These are phyloP conservation scores for Graphilbum ipis-grandicollis DNA, from an alignment of 2,329 filamentous ascomycete genomes.

Conservation along the genomic window DNA sequence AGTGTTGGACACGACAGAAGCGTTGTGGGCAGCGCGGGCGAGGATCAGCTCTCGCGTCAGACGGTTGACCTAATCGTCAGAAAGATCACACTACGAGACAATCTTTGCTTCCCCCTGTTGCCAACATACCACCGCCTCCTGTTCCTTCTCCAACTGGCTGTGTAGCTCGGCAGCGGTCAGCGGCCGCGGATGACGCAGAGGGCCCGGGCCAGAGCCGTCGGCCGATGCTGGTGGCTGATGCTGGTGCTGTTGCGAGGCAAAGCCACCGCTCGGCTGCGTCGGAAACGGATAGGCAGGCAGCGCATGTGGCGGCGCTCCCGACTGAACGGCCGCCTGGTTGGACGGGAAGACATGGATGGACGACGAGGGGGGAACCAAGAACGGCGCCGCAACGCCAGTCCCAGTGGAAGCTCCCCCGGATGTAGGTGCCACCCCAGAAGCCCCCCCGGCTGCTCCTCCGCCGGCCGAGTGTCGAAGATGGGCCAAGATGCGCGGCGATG, in stretches of 20 bases:
- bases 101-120: no score
- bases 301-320: constrained; percentile 17
- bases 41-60: constrained; percentile 75
- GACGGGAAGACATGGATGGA: constrained; percentile 40
- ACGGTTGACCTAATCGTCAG: constrained; percentile 64
- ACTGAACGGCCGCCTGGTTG: constrained; percentile 29
- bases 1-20: constrained; percentile 47
- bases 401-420: no score
- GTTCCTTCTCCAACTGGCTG: constrained; percentile 80
- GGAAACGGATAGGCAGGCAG: constrained; percentile 16
- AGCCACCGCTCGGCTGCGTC: constrained; percentile 7
- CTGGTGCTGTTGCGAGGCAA: constrained; percentile 9
- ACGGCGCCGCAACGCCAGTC: no score
- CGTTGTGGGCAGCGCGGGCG: constrained; percentile 52
- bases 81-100: no score
- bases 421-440: no score
- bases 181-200: constrained; percentile 71
- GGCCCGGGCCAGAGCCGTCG: constrained; percentile 41
- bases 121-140: constrained; percentile 70
- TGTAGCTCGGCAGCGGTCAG: constrained; percentile 82
- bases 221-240: no score
- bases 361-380: no score
- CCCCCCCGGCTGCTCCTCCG: no score
- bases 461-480: constrained; percentile 21
- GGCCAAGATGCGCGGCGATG: constrained; percentile 27